phyloP scores from a whole-genome alignment of 352 stramenopile genomes.

The Phytophthora sp. region DNA sequence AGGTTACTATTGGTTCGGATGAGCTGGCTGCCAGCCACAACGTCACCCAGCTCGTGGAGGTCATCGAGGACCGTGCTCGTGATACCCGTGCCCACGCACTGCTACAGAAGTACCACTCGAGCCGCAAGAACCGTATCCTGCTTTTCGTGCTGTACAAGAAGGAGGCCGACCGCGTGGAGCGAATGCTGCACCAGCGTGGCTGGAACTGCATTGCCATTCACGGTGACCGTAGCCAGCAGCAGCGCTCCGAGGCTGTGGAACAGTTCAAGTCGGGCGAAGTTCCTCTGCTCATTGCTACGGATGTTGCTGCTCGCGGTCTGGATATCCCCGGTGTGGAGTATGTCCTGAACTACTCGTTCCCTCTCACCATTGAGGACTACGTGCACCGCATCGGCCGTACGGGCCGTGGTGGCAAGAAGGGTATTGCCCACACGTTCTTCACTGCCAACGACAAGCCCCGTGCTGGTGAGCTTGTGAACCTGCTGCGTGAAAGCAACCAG shows the following conservation, averaged over 20 bases:
- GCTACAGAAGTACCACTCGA: conserved; percentile 93
- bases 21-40: conserved; percentile 96
- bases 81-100: conserved; percentile 90
- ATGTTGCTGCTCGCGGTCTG: conserved; percentile 96
- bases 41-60: conserved; percentile 95
- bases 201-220: conserved; percentile 96
- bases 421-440: conserved; percentile 98
- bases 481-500: conserved; percentile 95
- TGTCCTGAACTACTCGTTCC: conserved; percentile 98
- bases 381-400: conserved; percentile 96
- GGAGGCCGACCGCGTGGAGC: conserved; percentile 96
- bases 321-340: conserved; percentile 98
- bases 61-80: conserved; percentile 92
- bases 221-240: conserved; percentile 95
- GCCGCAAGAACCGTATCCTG: conserved; percentile 93
- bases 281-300: conserved; percentile 96
- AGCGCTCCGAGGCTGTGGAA: conserved; percentile 91
- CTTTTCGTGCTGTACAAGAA: conserved; percentile 99
- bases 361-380: conserved; percentile 98
- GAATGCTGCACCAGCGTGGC: conserved; percentile 90
- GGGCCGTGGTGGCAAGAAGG: conserved; percentile 94
- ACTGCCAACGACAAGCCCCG: conserved; percentile 97
- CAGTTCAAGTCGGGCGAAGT: conserved; percentile 95
- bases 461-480: conserved; percentile 96
- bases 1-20: conserved; percentile 94